Evolutionary conservation across 306 rosid species (phyloP).

Genomic region (Leucaena leucocephala): DNA sequence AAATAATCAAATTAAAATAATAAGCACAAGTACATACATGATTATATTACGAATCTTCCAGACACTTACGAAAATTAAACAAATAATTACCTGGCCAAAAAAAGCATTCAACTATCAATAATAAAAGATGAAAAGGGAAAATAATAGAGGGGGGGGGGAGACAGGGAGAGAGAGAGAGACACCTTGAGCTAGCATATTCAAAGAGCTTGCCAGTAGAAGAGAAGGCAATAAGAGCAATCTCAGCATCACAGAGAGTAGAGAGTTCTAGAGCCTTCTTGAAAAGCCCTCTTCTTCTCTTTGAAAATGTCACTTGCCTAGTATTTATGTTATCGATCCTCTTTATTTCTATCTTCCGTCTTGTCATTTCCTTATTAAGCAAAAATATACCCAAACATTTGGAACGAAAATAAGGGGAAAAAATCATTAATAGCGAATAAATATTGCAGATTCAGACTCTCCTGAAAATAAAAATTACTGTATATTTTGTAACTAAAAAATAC

Average conservation of each 20-base stretch:
- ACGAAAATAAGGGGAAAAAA: neutral
- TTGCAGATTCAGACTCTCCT: neutral
- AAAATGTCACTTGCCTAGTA: constrained; percentile 54
- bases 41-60: neutral
- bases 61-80: neutral
- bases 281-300: constrained; percentile 52
- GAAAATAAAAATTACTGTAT: no score
- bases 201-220: constrained; percentile 49
- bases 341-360: constrained; percentile 44
- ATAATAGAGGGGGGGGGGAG: neutral
- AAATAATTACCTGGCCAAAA: neutral
- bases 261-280: constrained; percentile 57
- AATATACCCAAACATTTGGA: neutral
- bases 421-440: neutral
- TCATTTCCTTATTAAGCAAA: constrained; percentile 25
- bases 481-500: no score
- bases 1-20: neutral
- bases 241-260: constrained; percentile 54
- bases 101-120: neutral
- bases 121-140: neutral
- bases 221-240: constrained; percentile 44
- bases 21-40: neutral
- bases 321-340: constrained; percentile 50
- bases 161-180: neutral
- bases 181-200: constrained; percentile 48